Conservation (phyloP, 306 rosid species). For the Corylus americana region DNA sequence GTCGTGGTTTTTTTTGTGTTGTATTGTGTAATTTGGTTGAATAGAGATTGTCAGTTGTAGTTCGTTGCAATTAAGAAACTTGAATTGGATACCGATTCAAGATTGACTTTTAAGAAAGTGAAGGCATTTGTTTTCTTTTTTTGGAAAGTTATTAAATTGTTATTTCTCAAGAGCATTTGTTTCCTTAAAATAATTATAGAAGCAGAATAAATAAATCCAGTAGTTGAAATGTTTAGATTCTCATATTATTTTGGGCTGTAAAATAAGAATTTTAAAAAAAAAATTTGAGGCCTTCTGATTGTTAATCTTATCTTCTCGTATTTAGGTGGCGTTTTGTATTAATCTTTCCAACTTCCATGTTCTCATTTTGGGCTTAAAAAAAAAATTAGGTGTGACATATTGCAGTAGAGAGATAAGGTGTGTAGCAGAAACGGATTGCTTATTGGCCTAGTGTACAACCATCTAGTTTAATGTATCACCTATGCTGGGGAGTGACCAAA, state of each 20-base stretch:
- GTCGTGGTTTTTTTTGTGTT: neutral
- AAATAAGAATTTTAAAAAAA: neutral
- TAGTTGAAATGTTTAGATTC: neutral
- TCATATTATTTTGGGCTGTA: neutral
- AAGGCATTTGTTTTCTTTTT: neutral
- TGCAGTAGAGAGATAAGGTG: neutral
- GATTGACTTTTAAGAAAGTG: too few species aligned
- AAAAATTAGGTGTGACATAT: too few species aligned
- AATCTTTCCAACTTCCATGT: too few species aligned
- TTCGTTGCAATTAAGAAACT: neutral
- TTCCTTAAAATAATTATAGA: neutral
- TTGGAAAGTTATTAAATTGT: neutral
- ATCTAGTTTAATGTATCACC: neutral
- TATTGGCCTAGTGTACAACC: neutral
- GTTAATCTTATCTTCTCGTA: neutral
- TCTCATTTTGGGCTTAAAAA: too few species aligned
- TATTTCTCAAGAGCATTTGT: neutral
- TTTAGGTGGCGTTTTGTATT: neutral
- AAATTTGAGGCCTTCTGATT: neutral
- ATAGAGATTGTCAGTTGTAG: neutral
- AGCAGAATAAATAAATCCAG: neutral
- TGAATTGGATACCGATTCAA: neutral
- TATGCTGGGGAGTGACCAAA: neutral
- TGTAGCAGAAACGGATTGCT: neutral
- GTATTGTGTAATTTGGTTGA: neutral